Base-by-base conservation (phyloP, 139 green algal species). In the Diplosphaera chodatii region DNA sequence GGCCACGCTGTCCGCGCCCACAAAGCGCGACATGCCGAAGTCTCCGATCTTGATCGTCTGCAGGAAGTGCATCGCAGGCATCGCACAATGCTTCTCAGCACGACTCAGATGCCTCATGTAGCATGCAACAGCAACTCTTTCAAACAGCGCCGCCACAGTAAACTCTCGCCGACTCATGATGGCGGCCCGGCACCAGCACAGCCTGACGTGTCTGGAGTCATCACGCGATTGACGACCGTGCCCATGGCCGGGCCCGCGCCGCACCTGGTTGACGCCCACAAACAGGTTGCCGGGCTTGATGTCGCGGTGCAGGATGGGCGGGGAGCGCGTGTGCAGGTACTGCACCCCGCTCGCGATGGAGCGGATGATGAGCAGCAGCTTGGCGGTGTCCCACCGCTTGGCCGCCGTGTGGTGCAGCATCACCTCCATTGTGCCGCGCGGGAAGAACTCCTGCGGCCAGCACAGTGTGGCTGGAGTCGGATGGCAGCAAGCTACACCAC, bases 21-120 rank as follows among this genome's bases (percentile, higher is more conserved):
- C 67, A 21, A 64, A 67, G 25, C 80, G 77, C 16, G 74, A 78
- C 83, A 88, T 88, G 10, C 83, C 83, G 72, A 88, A 79, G 73
- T 88, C 83, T 0, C 83, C 83, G 32, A 88, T 79, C 73, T 88
- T 88, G 81, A 88, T 84, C 55, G 74, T 66, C 68, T 85, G 76
- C 15, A n/a, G 2, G 27, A 33, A n/a, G n/a, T n/a, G n/a, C n/a
- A n/a, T n/a, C n/a, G n/a, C n/a, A n/a, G n/a, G n/a, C n/a, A n/a
- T n/a, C n/a, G n/a, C n/a, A n/a, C n/a, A n/a, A n/a, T n/a, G n/a
- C n/a, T n/a, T n/a, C n/a, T n/a, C n/a, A n/a, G n/a, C n/a, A n/a
- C n/a, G n/a, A n/a, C n/a, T n/a, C n/a, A n/a, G n/a, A n/a, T n/a
- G n/a, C n/a, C n/a, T n/a, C n/a, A n/a, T n/a, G n/a, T n/a, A n/a